phyloP scores from a whole-genome alignment of 2,329 filamentous ascomycete genomes.

The Cladosporium sphaerospermum region DNA sequence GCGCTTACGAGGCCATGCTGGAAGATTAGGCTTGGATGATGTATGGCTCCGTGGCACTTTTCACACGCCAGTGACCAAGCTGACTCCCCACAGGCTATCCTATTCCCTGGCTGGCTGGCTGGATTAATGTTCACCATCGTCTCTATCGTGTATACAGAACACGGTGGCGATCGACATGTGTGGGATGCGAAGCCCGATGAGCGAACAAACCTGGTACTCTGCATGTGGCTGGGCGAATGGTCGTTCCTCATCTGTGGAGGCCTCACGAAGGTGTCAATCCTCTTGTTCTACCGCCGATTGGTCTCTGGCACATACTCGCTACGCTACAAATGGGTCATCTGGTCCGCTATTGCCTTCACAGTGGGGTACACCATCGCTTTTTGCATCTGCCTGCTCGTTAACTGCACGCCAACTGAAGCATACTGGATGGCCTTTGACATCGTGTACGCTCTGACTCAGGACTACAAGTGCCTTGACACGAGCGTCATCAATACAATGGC shows the following conservation, averaged over 20 bases:
- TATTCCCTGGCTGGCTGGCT: constrained; percentile 21
- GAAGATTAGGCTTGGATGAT: constrained; percentile 30
- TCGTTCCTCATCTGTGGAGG: constrained; percentile 29
- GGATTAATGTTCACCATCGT: constrained; percentile 20
- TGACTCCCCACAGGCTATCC: constrained; percentile 15
- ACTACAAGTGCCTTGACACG: constrained; percentile 34
- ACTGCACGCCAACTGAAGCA: constrained; percentile 36
- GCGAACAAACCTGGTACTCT: constrained; percentile 16
- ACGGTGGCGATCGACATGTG: constrained; percentile 30
- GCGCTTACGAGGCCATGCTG: constrained; percentile 22
- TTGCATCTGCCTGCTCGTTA: constrained; percentile 21
- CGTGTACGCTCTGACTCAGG: constrained; percentile 26
- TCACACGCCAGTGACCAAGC: not conserved
- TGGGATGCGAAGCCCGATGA: constrained; percentile 28
- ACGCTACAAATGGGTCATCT: constrained; percentile 33
- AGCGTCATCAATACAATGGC: constrained; percentile 33
- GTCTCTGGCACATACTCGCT: constrained; percentile 30
- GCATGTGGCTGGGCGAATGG: constrained; percentile 30
- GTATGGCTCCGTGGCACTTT: constrained; percentile 13
- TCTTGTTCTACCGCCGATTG: constrained; percentile 40
- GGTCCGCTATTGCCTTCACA: constrained; percentile 34
- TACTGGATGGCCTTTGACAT: constrained; percentile 36
- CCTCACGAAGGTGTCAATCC: constrained; percentile 33
- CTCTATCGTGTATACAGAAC: constrained; percentile 19
- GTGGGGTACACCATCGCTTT: constrained; percentile 35